Evolutionary conservation across 75 land plant species (phyloP).

Genomic region (Gnetum montanum): DNA sequence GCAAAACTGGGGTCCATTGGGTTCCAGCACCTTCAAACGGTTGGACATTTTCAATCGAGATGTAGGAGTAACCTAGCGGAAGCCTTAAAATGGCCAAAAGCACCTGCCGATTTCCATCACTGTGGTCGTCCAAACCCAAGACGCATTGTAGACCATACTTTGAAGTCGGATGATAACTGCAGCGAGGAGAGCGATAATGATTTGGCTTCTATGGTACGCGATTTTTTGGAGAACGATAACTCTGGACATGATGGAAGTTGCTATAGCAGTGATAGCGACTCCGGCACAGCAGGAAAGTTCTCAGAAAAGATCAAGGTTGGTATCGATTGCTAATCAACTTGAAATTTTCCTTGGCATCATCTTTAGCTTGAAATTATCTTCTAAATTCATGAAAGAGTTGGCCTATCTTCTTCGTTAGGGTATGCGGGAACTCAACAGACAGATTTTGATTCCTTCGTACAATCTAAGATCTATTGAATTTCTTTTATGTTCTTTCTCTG

Average conservation of each 20-base stretch:
- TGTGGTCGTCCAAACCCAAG: not conserved
- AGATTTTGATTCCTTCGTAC: too few relatives aligned
- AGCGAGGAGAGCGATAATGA: slow-evolving; percentile 79
- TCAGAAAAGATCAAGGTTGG: slow-evolving; percentile 40
- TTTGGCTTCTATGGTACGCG: slow-evolving; percentile 72
- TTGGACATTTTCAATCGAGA: not conserved
- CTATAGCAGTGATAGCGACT: slow-evolving; percentile 62
- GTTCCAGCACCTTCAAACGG: not conserved
- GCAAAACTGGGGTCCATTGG: slow-evolving; percentile 6
- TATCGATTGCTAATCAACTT: not conserved
- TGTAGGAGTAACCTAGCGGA: slow-evolving; percentile 3
- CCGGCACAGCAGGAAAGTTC: slow-evolving; percentile 37
- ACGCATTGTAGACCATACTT: slow-evolving; percentile 1
- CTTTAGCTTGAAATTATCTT: not conserved
- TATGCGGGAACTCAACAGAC: not conserved
- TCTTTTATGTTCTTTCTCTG: too few relatives aligned
- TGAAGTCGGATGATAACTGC: not conserved
- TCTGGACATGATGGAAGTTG: slow-evolving; percentile 26
- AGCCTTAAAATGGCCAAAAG: slow-evolving; percentile 4
- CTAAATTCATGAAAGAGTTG: not conserved
- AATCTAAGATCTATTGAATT: too few relatives aligned
- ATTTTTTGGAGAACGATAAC: slow-evolving; percentile 61
- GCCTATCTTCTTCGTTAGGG: too few relatives aligned
- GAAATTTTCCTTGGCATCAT: not conserved
- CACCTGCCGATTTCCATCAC: not conserved